phyloP scores from a whole-genome alignment of 352 stramenopile genomes.

The Phytophthora vignae region DNA sequence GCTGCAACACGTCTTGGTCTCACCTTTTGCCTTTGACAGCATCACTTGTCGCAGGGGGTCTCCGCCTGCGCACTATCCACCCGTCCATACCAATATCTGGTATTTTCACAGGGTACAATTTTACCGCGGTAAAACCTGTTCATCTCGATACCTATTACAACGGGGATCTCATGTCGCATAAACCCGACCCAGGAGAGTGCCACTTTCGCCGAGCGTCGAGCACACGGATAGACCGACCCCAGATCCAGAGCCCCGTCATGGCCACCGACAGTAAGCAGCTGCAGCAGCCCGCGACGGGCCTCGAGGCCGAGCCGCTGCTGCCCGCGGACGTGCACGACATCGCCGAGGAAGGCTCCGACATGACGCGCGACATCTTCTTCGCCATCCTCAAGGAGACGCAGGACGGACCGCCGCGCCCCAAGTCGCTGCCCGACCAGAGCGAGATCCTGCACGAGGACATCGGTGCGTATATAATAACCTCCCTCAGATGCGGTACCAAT shows the following conservation, averaged over 20 bases:
- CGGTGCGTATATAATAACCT: slow-evolving; percentile 19
- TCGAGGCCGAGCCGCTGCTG: slow-evolving; percentile 34
- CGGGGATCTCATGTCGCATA: slow-evolving; percentile 16
- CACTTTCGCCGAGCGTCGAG: slow-evolving; percentile 12
- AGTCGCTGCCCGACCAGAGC: slow-evolving; percentile 62
- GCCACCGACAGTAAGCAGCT: slow-evolving; percentile 15
- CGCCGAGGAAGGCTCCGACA: slow-evolving; percentile 64
- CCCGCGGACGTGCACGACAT: slow-evolving; percentile 62
- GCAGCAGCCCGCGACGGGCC: slow-evolving; percentile 2
- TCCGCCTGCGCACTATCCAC: neutral
- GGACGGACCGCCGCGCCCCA: slow-evolving; percentile 44
- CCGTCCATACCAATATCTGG: neutral
- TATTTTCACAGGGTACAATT: neutral
- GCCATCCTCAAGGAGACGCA: slow-evolving; percentile 65
- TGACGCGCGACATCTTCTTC: slow-evolving; percentile 76
- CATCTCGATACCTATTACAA: neutral
- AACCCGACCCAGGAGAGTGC: slow-evolving; percentile 4
- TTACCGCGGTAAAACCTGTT: too few relatives aligned
- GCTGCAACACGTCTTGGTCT: neutral
- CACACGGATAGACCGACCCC: neutral
- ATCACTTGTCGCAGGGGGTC: neutral
- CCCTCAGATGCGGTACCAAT: too few relatives aligned
- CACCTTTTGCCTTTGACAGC: neutral
- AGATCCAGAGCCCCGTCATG: neutral
- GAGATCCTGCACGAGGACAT: slow-evolving; percentile 69